These are phyloP conservation scores for Orbilia ellipsospora DNA, from an alignment of 2,329 filamentous ascomycete genomes.

Conservation along the genomic window DNA sequence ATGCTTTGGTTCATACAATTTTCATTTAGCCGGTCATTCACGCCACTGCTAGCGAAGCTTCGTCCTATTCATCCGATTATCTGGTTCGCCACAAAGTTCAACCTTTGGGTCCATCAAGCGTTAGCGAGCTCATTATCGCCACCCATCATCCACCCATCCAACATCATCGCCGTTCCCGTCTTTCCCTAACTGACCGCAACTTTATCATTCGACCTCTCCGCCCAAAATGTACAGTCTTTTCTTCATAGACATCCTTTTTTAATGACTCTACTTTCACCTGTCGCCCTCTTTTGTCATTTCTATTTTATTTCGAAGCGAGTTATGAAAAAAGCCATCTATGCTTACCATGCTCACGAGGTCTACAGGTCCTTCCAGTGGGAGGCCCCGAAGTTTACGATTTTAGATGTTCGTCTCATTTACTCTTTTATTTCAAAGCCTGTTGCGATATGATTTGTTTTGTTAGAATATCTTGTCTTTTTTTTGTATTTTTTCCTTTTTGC, in stretches of 20 bases:
- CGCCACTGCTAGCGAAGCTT: conserved; percentile 11
- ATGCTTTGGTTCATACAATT: conserved; percentile 5
- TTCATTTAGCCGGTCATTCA: conserved; percentile 18
- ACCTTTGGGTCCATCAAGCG: conserved; percentile 7
- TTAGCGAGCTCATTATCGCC: conserved; percentile 27
- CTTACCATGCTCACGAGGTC: conserved; percentile 16
- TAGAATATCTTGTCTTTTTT: conserved; percentile 36
- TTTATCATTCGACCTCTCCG: not conserved
- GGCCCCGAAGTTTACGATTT: conserved; percentile 33
- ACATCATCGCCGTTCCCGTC: conserved; percentile 14
- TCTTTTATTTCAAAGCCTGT: conserved; percentile 38
- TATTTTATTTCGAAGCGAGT: conserved; percentile 11
- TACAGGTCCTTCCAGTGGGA: conserved; percentile 21
- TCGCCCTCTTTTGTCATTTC: conserved; percentile 17
- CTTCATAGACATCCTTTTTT: conserved; percentile 35
- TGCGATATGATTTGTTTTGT: conserved; percentile 31
- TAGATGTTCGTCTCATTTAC: conserved; percentile 36
- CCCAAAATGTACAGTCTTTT: conserved; percentile 30
- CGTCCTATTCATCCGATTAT: conserved; percentile 19
- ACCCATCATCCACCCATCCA: conserved; percentile 6
- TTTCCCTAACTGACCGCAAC: conserved; percentile 37
- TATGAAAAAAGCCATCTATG: not conserved
- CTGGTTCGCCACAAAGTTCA: conserved; percentile 30
- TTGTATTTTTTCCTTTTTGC: conserved; percentile 28
- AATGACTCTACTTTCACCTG: conserved; percentile 27